Base-by-base conservation (phyloP, 1,284 basidiomycete species). In the Phylloboletellus chloephorus region DNA sequence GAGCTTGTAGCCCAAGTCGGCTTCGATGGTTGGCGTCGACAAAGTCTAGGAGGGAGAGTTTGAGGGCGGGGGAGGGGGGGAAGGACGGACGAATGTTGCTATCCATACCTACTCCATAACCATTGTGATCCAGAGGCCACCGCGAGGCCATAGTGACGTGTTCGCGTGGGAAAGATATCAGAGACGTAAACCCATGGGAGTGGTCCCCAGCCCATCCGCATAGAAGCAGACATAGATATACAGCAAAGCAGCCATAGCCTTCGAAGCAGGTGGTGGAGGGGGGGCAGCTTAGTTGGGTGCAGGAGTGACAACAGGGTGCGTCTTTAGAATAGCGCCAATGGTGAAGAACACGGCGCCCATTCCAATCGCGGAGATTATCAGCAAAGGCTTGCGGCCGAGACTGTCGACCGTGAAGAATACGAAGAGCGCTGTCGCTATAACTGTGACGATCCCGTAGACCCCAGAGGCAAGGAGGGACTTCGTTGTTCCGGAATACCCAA, bases 101-200 rank as follows among this genome's bases (percentile, higher is more conserved):
- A 16, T 17, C 9, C 1, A 3, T 13, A 71, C 76, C 43, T 47
- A 82, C 80, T 89, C 74, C 76, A 89, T 3, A 88, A 64, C 85
- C 87, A 90, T 49, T 88, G 87, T 2, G 82, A 74, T 8, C 76
- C 74, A 37, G 79, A 79, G 1, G 81, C 87, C 2, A 77, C 65
- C 1, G 82, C 76, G 31, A 89, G 67, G 35, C 88, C 88, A 53
- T 82, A 87, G 55, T 87, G 82, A 43, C 87, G 71, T 8, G 86
- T 88, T 31, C 84, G 67, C 26, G 85, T 90, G 20, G 82, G 84
- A 74, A 90, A 90, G 57, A 90, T 88, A 61, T 90, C 88, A 10
- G 83, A 69, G 16, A 78, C 78, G 52, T 86, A 86, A 5, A 87
- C 78, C 83, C 82, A 86, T 9, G 76, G 75, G 7, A 76, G 48